phyloP scores from a whole-genome alignment of 106 monocot species.

The Allium sativum region DNA sequence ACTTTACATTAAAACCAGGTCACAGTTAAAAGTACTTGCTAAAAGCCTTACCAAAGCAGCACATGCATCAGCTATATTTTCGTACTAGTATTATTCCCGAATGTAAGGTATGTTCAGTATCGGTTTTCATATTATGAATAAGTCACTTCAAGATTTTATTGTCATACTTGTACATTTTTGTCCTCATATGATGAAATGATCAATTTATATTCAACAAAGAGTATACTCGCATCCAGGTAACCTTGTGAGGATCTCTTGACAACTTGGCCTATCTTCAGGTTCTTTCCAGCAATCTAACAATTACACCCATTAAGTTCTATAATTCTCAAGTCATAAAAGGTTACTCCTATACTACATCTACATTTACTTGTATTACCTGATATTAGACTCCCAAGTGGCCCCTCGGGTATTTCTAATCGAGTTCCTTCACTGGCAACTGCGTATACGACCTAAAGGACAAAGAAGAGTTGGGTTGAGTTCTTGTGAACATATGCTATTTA shows the following conservation, averaged over 20 bases:
- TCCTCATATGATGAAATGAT: too few species aligned
- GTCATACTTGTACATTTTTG: too few species aligned
- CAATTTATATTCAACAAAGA: constrained; percentile 28
- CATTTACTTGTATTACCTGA: constrained; percentile 30
- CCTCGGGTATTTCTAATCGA: constrained; percentile 79
- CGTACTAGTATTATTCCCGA: too few species aligned
- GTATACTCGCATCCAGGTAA: constrained; percentile 93
- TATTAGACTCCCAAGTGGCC: constrained; percentile 87
- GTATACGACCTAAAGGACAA: constrained; percentile 58
- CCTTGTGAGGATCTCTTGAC: constrained; percentile 88
- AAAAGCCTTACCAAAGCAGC: too few species aligned
- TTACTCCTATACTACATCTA: not conserved
- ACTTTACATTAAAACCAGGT: too few species aligned
- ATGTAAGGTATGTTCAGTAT: too few species aligned
- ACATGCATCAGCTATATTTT: too few species aligned
- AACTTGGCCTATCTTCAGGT: constrained; percentile 74
- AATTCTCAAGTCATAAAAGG: not conserved
- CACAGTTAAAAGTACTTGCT: too few species aligned
- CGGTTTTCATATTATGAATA: too few species aligned
- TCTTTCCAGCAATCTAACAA: constrained; percentile 92
- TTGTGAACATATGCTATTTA: too few species aligned
- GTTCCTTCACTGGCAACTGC: constrained; percentile 83
- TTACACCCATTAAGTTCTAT: not conserved
- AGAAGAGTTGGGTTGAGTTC: not conserved
- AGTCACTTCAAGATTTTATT: too few species aligned